Conservation (phyloP, 306 rosid genomes). For the Comarum palustre region DNA sequence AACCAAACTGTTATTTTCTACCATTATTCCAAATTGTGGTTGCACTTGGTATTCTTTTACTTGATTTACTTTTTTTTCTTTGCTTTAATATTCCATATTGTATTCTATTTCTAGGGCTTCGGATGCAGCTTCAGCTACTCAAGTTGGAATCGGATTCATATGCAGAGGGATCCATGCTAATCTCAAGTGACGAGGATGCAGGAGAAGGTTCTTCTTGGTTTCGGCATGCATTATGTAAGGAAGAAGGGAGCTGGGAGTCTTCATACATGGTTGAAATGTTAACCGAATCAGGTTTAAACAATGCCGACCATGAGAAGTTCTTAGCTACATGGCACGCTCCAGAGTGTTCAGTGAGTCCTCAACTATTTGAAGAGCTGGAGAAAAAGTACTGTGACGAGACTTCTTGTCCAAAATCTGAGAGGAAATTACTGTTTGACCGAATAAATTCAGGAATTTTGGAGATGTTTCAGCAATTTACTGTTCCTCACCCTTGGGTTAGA, state of each 20-base stretch:
- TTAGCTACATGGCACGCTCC: slow-evolving; percentile 52
- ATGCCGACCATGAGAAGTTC: slow-evolving; percentile 32
- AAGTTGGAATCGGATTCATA: slow-evolving; percentile 70
- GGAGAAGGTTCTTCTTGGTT: slow-evolving; percentile 40
- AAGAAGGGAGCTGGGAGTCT: slow-evolving; percentile 62
- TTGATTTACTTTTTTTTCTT: not conserved
- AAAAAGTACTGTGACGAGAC: slow-evolving; percentile 47
- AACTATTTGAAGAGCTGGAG: slow-evolving; percentile 65
- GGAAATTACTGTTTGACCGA: slow-evolving; percentile 75
- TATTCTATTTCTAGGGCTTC: slow-evolving; percentile 57
- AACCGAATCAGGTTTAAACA: slow-evolving; percentile 47
- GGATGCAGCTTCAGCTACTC: slow-evolving; percentile 90
- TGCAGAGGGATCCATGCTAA: slow-evolving; percentile 51
- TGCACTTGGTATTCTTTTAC: not conserved
- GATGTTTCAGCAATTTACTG: slow-evolving; percentile 41
- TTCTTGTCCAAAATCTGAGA: slow-evolving; percentile 53
- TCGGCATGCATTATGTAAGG: slow-evolving; percentile 24
- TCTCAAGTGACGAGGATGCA: slow-evolving; percentile 75
- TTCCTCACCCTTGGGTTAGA: slow-evolving; percentile 57
- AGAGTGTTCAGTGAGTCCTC: slow-evolving; percentile 61
- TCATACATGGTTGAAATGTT: slow-evolving; percentile 57
- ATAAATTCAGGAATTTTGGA: slow-evolving; percentile 60
- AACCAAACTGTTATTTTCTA: not conserved
- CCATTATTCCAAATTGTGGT: not conserved
- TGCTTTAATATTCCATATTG: slow-evolving; percentile 10